phyloP scores from a whole-genome alignment of 2,329 filamentous ascomycete species.

The Fusarium sp. region DNA sequence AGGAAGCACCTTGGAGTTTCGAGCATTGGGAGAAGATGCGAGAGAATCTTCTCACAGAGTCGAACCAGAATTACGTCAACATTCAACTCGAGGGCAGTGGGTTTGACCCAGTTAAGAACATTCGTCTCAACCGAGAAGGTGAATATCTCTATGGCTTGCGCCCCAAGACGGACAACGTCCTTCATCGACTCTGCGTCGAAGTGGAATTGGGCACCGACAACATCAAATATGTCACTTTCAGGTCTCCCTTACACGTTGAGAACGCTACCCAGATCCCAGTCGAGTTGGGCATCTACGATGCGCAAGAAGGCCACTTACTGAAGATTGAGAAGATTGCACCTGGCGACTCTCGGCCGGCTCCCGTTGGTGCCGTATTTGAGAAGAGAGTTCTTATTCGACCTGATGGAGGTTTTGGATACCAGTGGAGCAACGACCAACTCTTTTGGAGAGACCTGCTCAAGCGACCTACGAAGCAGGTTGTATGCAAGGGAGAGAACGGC shows the following conservation, averaged over 20 bases:
- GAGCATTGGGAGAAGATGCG: slow-evolving; percentile 97
- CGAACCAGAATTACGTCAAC: slow-evolving; percentile 82
- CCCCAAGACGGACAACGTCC: slow-evolving; percentile 86
- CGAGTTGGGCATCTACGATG: slow-evolving; percentile 92
- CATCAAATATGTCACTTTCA: slow-evolving; percentile 96
- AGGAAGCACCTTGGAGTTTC: slow-evolving; percentile 95
- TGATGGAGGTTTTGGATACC: slow-evolving; percentile 96
- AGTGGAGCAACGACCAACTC: slow-evolving; percentile 90
- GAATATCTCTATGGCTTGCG: slow-evolving; percentile 91
- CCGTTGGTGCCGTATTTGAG: slow-evolving; percentile 91
- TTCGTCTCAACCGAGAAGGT: slow-evolving; percentile 93
- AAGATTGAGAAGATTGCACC: slow-evolving; percentile 99
- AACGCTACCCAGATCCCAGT: slow-evolving; percentile 98
- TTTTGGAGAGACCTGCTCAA: slow-evolving; percentile 95
- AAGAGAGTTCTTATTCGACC: slow-evolving; percentile 91
- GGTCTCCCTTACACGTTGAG: slow-evolving; percentile 92
- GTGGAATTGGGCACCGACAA: slow-evolving; percentile 94
- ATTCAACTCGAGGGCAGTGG: slow-evolving; percentile 92
- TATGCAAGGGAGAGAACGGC: slow-evolving; percentile 88
- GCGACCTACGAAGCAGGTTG: slow-evolving; percentile 86
- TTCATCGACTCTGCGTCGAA: slow-evolving; percentile 93
- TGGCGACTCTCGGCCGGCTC: slow-evolving; percentile 89
- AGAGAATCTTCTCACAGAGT: slow-evolving; percentile 90
- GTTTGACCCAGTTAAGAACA: slow-evolving; percentile 90
- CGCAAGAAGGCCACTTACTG: slow-evolving; percentile 87